Evolutionary conservation across 2,329 filamentous ascomycete genomes (phyloP).

Genomic region (Cladosporium sp.): DNA sequence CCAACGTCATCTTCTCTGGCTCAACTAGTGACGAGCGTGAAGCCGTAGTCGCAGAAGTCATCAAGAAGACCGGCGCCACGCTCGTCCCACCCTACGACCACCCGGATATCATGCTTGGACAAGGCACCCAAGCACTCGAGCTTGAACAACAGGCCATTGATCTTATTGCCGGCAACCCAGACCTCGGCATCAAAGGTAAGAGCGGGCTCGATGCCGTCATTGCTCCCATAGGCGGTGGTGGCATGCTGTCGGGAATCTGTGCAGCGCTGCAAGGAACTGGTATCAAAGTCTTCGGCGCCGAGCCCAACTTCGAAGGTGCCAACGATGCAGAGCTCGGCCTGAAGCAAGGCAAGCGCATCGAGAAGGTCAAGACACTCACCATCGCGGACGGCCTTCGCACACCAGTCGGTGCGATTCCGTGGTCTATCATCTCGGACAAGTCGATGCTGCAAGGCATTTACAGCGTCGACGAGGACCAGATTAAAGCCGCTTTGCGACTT

Average conservation of each 20-base stretch:
- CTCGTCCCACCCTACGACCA: constrained; percentile 88
- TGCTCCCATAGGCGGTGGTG: constrained; percentile 81
- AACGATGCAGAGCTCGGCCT: constrained; percentile 75
- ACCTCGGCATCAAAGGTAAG: constrained; percentile 18
- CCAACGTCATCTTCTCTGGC: constrained; percentile 72
- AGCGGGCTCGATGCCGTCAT: constrained; percentile 52
- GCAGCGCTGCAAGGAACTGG: constrained; percentile 66
- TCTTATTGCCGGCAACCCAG: constrained; percentile 39
- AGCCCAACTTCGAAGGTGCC: constrained; percentile 73
- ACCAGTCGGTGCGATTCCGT: constrained; percentile 69
- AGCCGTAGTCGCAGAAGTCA: constrained; percentile 62
- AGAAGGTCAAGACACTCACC: constrained; percentile 66
- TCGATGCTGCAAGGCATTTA: constrained; percentile 64
- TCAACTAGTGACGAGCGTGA: constrained; percentile 75
- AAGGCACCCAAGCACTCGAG: constrained; percentile 79
- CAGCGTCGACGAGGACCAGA: constrained; percentile 74
- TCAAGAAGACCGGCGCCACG: constrained; percentile 65
- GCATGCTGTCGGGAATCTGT: constrained; percentile 76
- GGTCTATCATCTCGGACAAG: constrained; percentile 67
- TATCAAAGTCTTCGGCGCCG: constrained; percentile 74
- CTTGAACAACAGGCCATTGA: constrained; percentile 65
- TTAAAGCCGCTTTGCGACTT: constrained; percentile 67
- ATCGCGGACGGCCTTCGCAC: constrained; percentile 85
- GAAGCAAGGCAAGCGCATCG: constrained; percentile 57
- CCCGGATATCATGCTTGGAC: constrained; percentile 80